Evolutionary conservation across 225 moss, liverwort and hornwort genomes (phyloP), one percentile per base, ranked within the genome.

Genomic region (Antitrichia curtipendula): DNA sequence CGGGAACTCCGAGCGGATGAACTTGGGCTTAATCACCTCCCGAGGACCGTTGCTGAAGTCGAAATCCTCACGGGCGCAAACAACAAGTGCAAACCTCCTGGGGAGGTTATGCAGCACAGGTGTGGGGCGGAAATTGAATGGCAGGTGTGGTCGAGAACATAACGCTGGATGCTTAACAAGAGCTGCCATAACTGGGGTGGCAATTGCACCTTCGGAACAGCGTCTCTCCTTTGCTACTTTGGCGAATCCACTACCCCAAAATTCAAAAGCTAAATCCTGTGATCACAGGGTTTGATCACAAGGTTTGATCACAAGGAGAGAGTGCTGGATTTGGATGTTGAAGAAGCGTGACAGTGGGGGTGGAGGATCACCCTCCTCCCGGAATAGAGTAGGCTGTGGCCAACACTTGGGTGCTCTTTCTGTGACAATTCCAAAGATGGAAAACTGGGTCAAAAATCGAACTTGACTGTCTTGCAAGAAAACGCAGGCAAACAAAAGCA

Each of bases 11-110:
- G 90, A 89, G 32, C 96, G 96, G 86, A 92, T 93, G 88, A 97
- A 96, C 77, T 92, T 94, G 45, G 95, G 97, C 82, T 90, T 90
- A 27, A 82, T 90, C 43, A 89, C 90, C 81, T 97, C 97, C 56
- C 92, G 68, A 21, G 96, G 96, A 4, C 96, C 96, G 41, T 94
- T 91, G 5, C 82, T 62, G 79, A 95, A 93, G 52, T 91, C 92
- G 60, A 91, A 96, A 86, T 96, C 95, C 53, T 96, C 95, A 83
- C 88, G 69, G 31, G 92, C 90, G 17, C 91, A 91, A 78, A 93
- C 88, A 24, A 77, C 74, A 31, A 66, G 60, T 2, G 75, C 73
- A 50, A 49, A 34, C 36, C 81, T 54, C 72, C 17, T 84, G 47
- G 25, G 38, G 6, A 58, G 2, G 7, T 22, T 80, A 12, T 34